Conservation (phyloP, 805 yeast species). For the Kazachstania viticola region DNA sequence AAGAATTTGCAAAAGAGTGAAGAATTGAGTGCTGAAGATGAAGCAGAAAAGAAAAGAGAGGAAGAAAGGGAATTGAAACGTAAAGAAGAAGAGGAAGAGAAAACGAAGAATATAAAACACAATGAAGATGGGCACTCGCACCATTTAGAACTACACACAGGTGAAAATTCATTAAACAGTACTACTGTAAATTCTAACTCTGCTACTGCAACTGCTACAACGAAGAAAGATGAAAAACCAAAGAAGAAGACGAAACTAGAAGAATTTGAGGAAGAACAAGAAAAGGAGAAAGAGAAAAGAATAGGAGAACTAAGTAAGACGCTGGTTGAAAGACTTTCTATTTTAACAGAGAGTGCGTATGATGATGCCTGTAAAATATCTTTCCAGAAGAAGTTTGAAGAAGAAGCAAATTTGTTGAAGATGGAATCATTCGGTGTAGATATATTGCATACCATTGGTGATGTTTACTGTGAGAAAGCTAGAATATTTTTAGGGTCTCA, state of each 20-base stretch:
- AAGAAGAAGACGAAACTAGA: slow-evolving; percentile 38
- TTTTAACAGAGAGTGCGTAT: slow-evolving; percentile 50
- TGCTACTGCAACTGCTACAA: not conserved
- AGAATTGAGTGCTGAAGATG: slow-evolving; percentile 38
- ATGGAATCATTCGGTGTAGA: slow-evolving; percentile 81
- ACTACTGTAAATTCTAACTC: not conserved
- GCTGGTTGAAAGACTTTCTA: slow-evolving; percentile 42
- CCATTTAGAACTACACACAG: not conserved
- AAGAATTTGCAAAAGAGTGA: slow-evolving; percentile 60
- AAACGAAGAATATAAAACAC: not conserved
- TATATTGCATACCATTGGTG: slow-evolving; percentile 65
- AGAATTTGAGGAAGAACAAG: slow-evolving; percentile 67
- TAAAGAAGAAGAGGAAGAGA: slow-evolving; percentile 3
- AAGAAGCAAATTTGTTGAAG: slow-evolving; percentile 75
- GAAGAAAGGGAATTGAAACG: slow-evolving; percentile 14
- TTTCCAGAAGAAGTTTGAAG: slow-evolving; percentile 52
- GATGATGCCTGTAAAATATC: slow-evolving; percentile 49
- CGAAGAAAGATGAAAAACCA: slow-evolving; percentile 23
- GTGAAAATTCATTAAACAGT: not conserved
- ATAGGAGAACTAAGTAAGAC: slow-evolving; percentile 51
- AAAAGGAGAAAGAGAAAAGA: slow-evolving; percentile 51
- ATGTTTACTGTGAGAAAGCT: slow-evolving; percentile 54
- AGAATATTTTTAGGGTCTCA: slow-evolving; percentile 56
- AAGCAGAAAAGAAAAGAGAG: slow-evolving; percentile 28
- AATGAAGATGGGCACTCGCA: not conserved